Evolutionary conservation across 2,329 filamentous ascomycete species (phyloP).

Genomic region (Epichloe elymi): DNA sequence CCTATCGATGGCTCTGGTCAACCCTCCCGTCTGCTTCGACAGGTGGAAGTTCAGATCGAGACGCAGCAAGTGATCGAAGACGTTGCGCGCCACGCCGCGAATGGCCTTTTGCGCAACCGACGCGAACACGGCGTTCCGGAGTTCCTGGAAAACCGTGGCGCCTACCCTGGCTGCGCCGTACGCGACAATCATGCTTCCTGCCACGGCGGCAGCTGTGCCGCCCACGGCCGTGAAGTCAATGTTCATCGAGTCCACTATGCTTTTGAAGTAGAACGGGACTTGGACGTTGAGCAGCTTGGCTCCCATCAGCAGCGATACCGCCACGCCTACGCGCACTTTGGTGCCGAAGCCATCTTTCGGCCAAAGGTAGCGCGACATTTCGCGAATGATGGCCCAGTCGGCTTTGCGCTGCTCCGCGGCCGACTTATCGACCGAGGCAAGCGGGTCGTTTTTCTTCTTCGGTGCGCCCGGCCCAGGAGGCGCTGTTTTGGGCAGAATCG

Average conservation of each 20-base stretch:
- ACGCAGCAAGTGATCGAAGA: constrained; percentile 79
- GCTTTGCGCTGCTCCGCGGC: constrained; percentile 86
- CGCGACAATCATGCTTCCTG: constrained; percentile 83
- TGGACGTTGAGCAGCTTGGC: constrained; percentile 96
- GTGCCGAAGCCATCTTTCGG: constrained; percentile 61
- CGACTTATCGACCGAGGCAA: constrained; percentile 29
- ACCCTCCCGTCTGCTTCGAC: constrained; percentile 81
- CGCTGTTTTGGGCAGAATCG: constrained; percentile 1
- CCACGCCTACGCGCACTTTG: constrained; percentile 71
- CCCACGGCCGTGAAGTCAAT: constrained; percentile 76
- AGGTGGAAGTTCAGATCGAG: constrained; percentile 92
- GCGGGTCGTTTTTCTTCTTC: constrained; percentile 17
- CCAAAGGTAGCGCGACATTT: constrained; percentile 95
- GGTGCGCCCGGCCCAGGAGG: constrained; percentile 8
- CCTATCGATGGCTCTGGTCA: constrained; percentile 88
- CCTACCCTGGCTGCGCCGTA: constrained; percentile 84
- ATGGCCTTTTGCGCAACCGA: constrained; percentile 97
- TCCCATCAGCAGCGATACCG: constrained; percentile 71
- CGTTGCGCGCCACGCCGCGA: constrained; percentile 75
- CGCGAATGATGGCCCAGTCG: constrained; percentile 97
- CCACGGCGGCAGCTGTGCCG: constrained; percentile 80
- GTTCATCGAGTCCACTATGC: constrained; percentile 95
- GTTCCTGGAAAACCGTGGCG: constrained; percentile 79
- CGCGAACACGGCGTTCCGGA: constrained; percentile 92
- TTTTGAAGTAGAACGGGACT: constrained; percentile 98